Evolutionary conservation across 257 asterid genomes (phyloP), one percentile per base, ranked within the genome.

Genomic region (Salvia rosmarinus): DNA sequence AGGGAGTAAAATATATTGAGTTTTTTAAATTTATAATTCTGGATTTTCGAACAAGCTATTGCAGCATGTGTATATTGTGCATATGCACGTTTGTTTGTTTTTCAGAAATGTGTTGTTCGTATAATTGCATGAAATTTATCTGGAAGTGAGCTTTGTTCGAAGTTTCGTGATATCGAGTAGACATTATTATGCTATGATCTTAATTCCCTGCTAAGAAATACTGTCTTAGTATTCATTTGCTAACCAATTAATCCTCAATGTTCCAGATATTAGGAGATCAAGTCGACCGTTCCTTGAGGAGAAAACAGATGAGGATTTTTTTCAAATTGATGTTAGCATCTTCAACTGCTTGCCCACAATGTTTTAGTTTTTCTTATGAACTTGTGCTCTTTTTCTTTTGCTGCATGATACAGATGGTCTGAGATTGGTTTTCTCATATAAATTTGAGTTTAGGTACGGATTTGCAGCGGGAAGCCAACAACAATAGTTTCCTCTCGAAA

Each of bases 181-280:
- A n/a, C n/a, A n/a, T n/a, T n/a, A n/a, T n/a, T n/a, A n/a, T n/a
- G n/a, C n/a, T n/a, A n/a, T n/a, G n/a, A n/a, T n/a, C n/a, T n/a
- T n/a, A n/a, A n/a, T n/a, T n/a, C n/a, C n/a, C n/a, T n/a, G n/a
- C n/a, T n/a, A n/a, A n/a, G n/a, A n/a, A n/a, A n/a, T n/a, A n/a
- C n/a, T n/a, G n/a, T 3, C 30, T 25, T 25, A 25, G 30, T 25
- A 1, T 25, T 32, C 32, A 55, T 78, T 58, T 30, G 72, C 77
- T 78, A 63, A 80, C 52, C 42, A 34, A 25, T 49, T 32, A 12
- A 39, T 70, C 50, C 7, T 4, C 56, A 40, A 40, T 47, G 56
- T 74, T 81, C 78, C 95, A 91, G 97, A 89, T 74, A 87, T 91
- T 65, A 83, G 97, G 85, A 82, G 83, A 84, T 91, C 97, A 66